Evolutionary conservation across 202 grass and related monocot species (phyloP).

Genomic region (Saccharum hybrid): DNA sequence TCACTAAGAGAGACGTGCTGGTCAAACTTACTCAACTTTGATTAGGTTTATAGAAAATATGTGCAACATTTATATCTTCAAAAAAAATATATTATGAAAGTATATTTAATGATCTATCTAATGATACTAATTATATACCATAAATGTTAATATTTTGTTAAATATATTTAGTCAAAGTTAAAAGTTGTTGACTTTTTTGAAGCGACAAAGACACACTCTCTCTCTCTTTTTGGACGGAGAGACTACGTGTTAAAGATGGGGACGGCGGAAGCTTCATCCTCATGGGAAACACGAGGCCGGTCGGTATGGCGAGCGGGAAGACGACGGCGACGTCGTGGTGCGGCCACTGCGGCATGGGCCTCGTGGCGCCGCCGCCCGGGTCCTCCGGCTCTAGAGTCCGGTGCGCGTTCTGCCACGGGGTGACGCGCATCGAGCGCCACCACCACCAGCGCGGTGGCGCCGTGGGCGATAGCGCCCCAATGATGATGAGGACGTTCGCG

Average conservation of each 20-base stretch:
- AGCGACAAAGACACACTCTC: too few relatives aligned
- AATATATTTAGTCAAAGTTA: too few relatives aligned
- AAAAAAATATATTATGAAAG: too few relatives aligned
- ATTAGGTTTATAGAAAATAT: too few relatives aligned
- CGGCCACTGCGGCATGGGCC: conserved; percentile 47
- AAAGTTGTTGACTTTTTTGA: too few relatives aligned
- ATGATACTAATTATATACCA: too few relatives aligned
- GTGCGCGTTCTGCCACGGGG: conserved; percentile 49
- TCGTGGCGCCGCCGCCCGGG: conserved; percentile 26
- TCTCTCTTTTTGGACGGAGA: too few relatives aligned
- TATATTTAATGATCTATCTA: too few relatives aligned
- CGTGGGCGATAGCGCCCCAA: conserved; percentile 4
- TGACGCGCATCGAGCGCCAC: conserved; percentile 31
- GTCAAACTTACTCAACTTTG: too few relatives aligned
- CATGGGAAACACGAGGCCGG: conserved; percentile 46
- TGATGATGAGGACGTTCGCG: neutral
- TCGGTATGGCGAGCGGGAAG: conserved; percentile 29
- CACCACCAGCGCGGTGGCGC: conserved; percentile 11
- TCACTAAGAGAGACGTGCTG: too few relatives aligned
- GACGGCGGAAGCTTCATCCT: neutral
- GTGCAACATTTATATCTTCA: too few relatives aligned
- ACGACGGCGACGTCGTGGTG: conserved; percentile 30
- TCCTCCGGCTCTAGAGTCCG: conserved; percentile 34
- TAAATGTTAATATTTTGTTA: too few relatives aligned
- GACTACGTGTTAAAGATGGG: neutral